Base-by-base conservation (phyloP, 2,329 filamentous ascomycete species). In the Paecilomyces sp. region DNA sequence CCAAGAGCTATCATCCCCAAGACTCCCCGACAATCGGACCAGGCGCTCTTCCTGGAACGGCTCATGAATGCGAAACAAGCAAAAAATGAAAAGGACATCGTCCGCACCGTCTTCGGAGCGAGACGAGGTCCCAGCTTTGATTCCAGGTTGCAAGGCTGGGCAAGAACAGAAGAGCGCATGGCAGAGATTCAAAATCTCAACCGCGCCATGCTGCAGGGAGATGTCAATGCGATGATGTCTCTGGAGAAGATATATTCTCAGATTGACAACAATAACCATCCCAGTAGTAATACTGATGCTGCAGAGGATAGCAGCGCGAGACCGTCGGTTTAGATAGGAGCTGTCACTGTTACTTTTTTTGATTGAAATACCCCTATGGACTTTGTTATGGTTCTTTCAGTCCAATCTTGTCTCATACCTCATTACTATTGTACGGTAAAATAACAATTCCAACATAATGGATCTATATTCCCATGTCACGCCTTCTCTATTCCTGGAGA, bases 11-110 rank as follows among this genome's bases (percentile, higher is more conserved):
- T 68, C 55, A 55, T 67, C 1, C 62, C 67, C 56, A 70, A 68
- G 47, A 68, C 67, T 13, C 63, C 65, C 0, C 64, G 70, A 13
- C 68, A 72, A 22, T 75, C 76, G 50, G 75, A 77, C 51, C 81
- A 83, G 67, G 75, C 75, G 1, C 70, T 69, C 15, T 91, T 91
- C 68, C 74, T 91, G 1, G 84, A 88, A 65, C 83, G 84, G 30
- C 68, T 92, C 25, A 88, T 87, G 64, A 80, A 82, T 12, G 73
- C 88, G 57, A 91, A 91, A 72, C 80, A 80, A 55, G 79, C 80
- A 30, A 85, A 80, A 65, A 87, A 86, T 7, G 87, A 91, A 71
- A 79, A 72, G 18, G 88, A 91, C 68, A 75, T 83, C 15, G 86
- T 90, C n/a, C 73, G 74, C 28, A 88, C 86, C 0, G 79, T 87